Conservation (phyloP, 1,284 basidiomycete genomes). For the Moniliophthora roreri region DNA sequence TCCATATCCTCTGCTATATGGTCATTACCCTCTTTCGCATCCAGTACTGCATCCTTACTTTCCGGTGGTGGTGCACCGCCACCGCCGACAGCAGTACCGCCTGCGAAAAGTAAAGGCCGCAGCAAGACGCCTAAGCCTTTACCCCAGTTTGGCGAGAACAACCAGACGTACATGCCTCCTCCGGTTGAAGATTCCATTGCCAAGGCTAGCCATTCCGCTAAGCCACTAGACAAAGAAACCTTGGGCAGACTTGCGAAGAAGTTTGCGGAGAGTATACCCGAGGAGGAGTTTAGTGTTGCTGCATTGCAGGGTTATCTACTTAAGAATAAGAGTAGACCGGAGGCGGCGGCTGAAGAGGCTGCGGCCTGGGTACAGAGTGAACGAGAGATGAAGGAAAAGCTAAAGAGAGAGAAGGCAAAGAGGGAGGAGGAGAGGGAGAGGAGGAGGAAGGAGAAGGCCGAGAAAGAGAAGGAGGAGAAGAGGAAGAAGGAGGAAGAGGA, state of each 20-base stretch:
- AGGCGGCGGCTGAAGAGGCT: conserved; percentile 64
- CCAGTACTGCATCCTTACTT: conserved; percentile 6
- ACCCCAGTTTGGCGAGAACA: conserved; percentile 52
- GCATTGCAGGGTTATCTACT: conserved; percentile 82
- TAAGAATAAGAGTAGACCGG: conserved; percentile 78
- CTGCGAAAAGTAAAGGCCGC: conserved; percentile 1
- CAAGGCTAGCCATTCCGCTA: conserved; percentile 57
- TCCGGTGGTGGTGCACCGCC: conserved; percentile 8
- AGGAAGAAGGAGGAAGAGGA: conserved; percentile 27
- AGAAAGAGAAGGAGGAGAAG: conserved; percentile 42
- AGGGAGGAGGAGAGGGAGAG: conserved; percentile 43
- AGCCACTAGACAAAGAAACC: conserved; percentile 60
- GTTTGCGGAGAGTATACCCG: conserved; percentile 75
- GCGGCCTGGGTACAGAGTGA: conserved; percentile 70
- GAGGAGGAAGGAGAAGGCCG: conserved; percentile 45
- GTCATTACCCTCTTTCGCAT: conserved; percentile 11
- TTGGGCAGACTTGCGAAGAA: conserved; percentile 64
- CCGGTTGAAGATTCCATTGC: conserved; percentile 59
- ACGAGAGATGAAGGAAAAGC: conserved; percentile 68
- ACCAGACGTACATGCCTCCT: conserved; percentile 63
- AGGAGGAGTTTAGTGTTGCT: conserved; percentile 83
- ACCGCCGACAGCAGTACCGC: conserved; percentile 7
- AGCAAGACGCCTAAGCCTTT: conserved; percentile 12
- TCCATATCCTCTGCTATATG: conserved; percentile 8
- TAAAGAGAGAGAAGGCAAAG: conserved; percentile 54